Conservation (phyloP, 1,284 basidiomycete genomes). For the Sanguinoderma infundibulare region DNA sequence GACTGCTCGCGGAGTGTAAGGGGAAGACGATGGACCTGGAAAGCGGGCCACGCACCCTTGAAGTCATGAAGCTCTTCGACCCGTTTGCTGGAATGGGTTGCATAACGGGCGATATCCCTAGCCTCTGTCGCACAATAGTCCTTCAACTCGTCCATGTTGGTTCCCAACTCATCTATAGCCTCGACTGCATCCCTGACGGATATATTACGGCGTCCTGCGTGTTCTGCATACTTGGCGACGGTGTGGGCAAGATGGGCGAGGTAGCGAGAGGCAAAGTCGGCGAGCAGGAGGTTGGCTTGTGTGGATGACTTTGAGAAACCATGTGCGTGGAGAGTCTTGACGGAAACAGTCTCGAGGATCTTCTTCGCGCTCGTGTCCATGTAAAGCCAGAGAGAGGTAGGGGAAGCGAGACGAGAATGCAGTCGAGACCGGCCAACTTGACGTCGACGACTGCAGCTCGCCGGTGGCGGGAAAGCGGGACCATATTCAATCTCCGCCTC, state of each 20-base stretch:
- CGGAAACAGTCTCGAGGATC: slow-evolving; percentile 66
- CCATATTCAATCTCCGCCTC: slow-evolving; percentile 14
- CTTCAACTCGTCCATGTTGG: slow-evolving; percentile 66
- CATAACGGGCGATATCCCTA: slow-evolving; percentile 67
- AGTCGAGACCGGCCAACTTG: slow-evolving; percentile 9
- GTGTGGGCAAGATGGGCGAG: slow-evolving; percentile 63
- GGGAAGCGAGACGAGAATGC: slow-evolving; percentile 1
- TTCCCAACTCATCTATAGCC: slow-evolving; percentile 75
- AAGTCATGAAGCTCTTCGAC: slow-evolving; percentile 73
- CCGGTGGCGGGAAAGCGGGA: slow-evolving; percentile 7
- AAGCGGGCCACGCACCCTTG: slow-evolving; percentile 55
- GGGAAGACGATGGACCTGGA: slow-evolving; percentile 3
- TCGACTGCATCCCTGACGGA: slow-evolving; percentile 60
- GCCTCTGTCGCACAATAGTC: slow-evolving; percentile 68
- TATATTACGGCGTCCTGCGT: slow-evolving; percentile 63
- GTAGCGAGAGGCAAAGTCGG: slow-evolving; percentile 75
- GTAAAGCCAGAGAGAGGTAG: slow-evolving; percentile 1
- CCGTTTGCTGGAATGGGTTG: slow-evolving; percentile 59
- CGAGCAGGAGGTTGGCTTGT: slow-evolving; percentile 68
- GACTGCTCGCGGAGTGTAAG: slow-evolving; percentile 43
- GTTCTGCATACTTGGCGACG: slow-evolving; percentile 71
- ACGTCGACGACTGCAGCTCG: not conserved
- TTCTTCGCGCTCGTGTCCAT: slow-evolving; percentile 39
- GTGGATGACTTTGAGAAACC: slow-evolving; percentile 74
- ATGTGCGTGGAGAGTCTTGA: slow-evolving; percentile 75